Evolutionary conservation across 345 rosid genomes (phyloP).

Genomic region (Euphorbia tirucalli): DNA sequence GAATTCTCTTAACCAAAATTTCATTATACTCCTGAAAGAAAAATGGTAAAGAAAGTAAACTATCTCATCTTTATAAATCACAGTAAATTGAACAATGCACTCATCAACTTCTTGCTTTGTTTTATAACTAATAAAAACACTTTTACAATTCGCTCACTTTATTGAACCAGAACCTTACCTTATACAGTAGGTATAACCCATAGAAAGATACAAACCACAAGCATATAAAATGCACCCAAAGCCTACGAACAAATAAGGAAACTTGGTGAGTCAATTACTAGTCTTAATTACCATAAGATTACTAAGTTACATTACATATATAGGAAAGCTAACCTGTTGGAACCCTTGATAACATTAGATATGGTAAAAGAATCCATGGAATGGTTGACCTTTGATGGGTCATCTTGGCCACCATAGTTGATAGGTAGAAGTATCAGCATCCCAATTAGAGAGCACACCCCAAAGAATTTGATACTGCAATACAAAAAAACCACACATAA

Average conservation of each 20-base stretch:
- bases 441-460: conserved; percentile 65
- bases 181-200: conserved; percentile 61
- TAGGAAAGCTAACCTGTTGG: conserved; percentile 52
- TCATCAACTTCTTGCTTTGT: background rate
- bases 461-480: conserved; percentile 68
- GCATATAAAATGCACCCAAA: conserved; percentile 90
- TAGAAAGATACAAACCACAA: conserved; percentile 74
- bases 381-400: conserved; percentile 27
- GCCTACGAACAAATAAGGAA: conserved; percentile 39
- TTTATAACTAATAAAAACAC: background rate
- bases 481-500: conserved; percentile 5
- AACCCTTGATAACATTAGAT: conserved; percentile 63
- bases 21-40: conserved; percentile 72
- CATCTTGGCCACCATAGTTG: conserved; percentile 57
- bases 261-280: conserved; percentile 3
- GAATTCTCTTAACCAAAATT: conserved; percentile 60
- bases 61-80: conserved; percentile 21
- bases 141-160: background rate
- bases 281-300: too few species aligned
- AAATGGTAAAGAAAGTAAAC: conserved; percentile 26
- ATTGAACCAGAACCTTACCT: conserved; percentile 39
- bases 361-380: conserved; percentile 73
- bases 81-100: conserved; percentile 13
- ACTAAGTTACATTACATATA: too few species aligned
- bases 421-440: conserved; percentile 67